Conservation (phyloP, 306 rosid species). For the Acacia melanoxylon region DNA sequence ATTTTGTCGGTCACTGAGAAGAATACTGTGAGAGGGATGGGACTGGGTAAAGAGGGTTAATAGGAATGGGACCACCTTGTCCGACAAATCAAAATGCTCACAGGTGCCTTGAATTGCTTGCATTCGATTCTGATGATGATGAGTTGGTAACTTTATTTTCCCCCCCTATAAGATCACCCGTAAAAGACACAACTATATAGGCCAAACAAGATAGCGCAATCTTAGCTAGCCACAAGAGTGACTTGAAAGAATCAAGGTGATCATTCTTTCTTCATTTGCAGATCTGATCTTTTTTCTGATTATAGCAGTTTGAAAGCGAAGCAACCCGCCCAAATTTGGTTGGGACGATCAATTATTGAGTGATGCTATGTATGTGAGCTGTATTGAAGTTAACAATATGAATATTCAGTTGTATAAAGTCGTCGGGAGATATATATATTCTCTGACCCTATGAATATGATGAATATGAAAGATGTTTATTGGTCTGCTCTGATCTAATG, state of each 20-base stretch:
- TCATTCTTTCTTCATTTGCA: not conserved
- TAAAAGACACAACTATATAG: not conserved
- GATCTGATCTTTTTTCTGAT: not conserved
- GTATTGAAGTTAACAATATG: not conserved
- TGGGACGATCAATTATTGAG: not conserved
- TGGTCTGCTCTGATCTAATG: not conserved
- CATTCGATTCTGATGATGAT: conserved; percentile 3
- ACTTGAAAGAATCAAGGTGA: conserved; percentile 3
- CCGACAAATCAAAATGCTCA: conserved; percentile 52
- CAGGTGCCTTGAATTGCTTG: conserved; percentile 26
- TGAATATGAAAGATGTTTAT: not conserved
- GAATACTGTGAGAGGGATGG: conserved; percentile 9
- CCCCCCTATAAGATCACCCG: not conserved
- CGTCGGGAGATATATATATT: not conserved
- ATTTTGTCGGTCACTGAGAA: conserved; percentile 59
- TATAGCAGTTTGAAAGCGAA: not conserved
- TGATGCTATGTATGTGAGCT: not conserved
- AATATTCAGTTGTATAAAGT: not conserved
- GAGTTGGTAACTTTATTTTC: not conserved
- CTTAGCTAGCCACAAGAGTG: not conserved
- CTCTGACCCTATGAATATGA: not conserved
- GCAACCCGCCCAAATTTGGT: not conserved
- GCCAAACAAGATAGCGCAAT: not conserved
- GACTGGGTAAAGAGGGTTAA: not conserved
- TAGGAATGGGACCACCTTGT: conserved; percentile 44